These are phyloP conservation scores for Barbatosphaeria neglecta DNA, from an alignment of 495 filamentous ascomycete genomes.

Conservation along the genomic window DNA sequence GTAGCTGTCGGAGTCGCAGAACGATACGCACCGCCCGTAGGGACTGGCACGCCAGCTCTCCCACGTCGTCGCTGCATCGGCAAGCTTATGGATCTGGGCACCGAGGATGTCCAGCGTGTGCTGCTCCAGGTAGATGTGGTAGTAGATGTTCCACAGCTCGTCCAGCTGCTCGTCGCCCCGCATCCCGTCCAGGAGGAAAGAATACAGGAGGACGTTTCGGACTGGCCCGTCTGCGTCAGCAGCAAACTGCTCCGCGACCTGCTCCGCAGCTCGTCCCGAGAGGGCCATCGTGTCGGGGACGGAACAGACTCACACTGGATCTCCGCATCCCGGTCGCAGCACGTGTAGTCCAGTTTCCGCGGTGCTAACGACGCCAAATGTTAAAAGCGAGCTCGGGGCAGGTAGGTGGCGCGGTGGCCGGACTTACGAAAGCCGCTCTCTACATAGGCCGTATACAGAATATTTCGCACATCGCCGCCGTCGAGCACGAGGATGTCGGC, in stretches of 20 bases:
- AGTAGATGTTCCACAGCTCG: constrained; percentile 43
- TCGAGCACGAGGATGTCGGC: constrained; percentile 40
- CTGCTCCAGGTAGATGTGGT: constrained; percentile 35
- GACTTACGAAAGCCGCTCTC: constrained; percentile 12
- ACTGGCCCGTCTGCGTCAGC: too few relatives aligned
- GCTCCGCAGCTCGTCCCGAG: too few relatives aligned
- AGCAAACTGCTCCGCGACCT: too few relatives aligned
- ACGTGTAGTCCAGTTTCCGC: constrained; percentile 25
- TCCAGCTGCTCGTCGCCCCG: constrained; percentile 6
- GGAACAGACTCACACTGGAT: constrained; percentile 29
- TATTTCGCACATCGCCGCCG: constrained; percentile 39
- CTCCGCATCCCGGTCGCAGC: constrained; percentile 36
- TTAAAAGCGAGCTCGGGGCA: too few relatives aligned
- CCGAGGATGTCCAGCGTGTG: constrained; percentile 20
- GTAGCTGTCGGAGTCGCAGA: constrained; percentile 24
- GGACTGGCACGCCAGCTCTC: constrained; percentile 20
- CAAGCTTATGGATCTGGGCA: constrained; percentile 28
- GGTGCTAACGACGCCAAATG: background rate
- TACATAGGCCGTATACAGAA: constrained; percentile 35
- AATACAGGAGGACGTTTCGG: constrained; percentile 40
- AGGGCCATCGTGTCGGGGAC: background rate
- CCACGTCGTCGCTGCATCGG: constrained; percentile 16
- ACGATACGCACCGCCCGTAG: constrained; percentile 21
- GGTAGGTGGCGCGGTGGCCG: too few relatives aligned
- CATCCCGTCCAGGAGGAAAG: constrained; percentile 28